Percentiles rank a stretch among this genome's conserved stretches.
Evolutionary conservation across 2,329 filamentous ascomycete species (phyloP).

Genomic region (Pseudogymnoascus sp.): DNA sequence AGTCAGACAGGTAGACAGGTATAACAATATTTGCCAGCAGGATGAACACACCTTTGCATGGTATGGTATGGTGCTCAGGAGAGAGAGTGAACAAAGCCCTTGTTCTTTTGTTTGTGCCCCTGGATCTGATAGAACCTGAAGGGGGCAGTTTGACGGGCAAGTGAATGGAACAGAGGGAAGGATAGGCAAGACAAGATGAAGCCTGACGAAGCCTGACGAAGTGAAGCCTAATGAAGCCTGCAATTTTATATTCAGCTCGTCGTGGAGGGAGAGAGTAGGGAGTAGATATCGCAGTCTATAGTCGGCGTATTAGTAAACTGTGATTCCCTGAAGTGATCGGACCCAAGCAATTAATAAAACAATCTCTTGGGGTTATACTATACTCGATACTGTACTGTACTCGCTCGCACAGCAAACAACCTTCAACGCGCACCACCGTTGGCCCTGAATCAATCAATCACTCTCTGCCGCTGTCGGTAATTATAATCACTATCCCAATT

Average conservation of each 20-base stretch:
- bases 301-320: neutral
- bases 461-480: neutral
- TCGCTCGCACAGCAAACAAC: neutral
- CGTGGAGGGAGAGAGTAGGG: neutral
- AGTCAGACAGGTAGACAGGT: too few species aligned
- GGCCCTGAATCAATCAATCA: too few species aligned
- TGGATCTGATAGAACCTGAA: neutral
- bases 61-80: neutral
- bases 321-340: neutral
- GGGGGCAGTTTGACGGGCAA: too few species aligned
- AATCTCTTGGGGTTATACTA: neutral
- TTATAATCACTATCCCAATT: neutral
- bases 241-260: neutral
- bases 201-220: too few species aligned
- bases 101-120: neutral
- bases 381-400: neutral
- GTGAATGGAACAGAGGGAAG: too few species aligned
- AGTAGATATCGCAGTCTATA: neutral
- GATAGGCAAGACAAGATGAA: too few species aligned
- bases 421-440: too few species aligned
- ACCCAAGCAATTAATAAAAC: neutral
- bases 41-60: neutral
- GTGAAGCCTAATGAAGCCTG: neutral
- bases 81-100: neutral
- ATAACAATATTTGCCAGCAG: neutral